phyloP scores from a whole-genome alignment of 768 basidiomycete species.

The Lactarius hatsudake region DNA sequence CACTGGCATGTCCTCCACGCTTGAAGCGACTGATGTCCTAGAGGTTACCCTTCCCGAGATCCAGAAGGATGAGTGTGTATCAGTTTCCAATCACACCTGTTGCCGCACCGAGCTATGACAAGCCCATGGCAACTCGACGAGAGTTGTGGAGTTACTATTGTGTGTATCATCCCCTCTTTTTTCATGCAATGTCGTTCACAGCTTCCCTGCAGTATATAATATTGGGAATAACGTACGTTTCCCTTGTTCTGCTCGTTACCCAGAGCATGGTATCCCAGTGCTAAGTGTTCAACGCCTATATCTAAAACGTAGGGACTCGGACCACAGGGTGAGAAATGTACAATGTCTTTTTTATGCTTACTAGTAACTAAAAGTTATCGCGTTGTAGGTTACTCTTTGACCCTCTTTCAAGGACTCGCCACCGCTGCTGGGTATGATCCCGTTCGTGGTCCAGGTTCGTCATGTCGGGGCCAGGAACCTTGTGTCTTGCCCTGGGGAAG shows the following conservation, averaged over 20 bases:
- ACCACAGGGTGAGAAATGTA: slow-evolving; percentile 37
- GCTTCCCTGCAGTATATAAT: slow-evolving; percentile 55
- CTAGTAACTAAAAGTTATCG: not conserved
- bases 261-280: slow-evolving; percentile 26
- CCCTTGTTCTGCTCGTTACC: not conserved
- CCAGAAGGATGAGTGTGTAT: too few relatives aligned
- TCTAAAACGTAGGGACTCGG: slow-evolving; percentile 54
- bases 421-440: slow-evolving; percentile 72
- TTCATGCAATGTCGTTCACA: slow-evolving; percentile 30
- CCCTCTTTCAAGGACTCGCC: slow-evolving; percentile 68
- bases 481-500: slow-evolving; percentile 77
- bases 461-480: slow-evolving; percentile 50
- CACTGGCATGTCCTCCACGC: not conserved
- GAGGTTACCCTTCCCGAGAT: not conserved
- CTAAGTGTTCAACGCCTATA: not conserved
- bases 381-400: slow-evolving; percentile 54
- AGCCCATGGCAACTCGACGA: slow-evolving; percentile 67
- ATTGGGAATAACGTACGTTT: slow-evolving; percentile 68
- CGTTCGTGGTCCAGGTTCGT: slow-evolving; percentile 60
- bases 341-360: not conserved
- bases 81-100: not conserved
- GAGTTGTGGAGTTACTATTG: slow-evolving; percentile 82
- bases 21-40: not conserved
- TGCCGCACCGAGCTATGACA: slow-evolving; percentile 36
- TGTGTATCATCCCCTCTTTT: slow-evolving; percentile 44